phyloP scores from a whole-genome alignment of 495 filamentous ascomycete genomes.

The Aspergillus incahuasiensis region DNA sequence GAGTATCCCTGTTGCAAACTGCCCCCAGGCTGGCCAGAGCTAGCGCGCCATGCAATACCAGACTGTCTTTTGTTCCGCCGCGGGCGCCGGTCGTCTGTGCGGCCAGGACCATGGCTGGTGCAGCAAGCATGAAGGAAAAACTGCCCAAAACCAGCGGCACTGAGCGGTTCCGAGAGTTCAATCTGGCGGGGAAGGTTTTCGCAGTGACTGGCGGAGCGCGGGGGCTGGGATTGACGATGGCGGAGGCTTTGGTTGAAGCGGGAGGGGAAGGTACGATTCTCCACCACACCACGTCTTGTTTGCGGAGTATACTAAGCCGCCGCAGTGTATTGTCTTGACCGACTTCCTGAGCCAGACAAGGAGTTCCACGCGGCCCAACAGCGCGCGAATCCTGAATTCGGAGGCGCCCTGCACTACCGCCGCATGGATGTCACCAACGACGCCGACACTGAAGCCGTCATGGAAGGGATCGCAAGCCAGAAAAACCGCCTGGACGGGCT shows the following conservation, averaged over 20 bases:
- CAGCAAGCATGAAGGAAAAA: not conserved
- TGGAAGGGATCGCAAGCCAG: constrained; percentile 1
- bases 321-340: constrained; percentile 3
- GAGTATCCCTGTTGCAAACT: not conserved
- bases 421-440: constrained; percentile 4
- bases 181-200: constrained; percentile 2
- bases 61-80: not conserved
- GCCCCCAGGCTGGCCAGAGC: not conserved
- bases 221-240: constrained; percentile 5
- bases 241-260: constrained; percentile 2
- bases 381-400: constrained; percentile 5
- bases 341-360: constrained; percentile 1
- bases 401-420: constrained; percentile 5
- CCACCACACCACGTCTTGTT: too few relatives aligned
- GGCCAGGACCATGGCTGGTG: not conserved
- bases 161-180: constrained; percentile 5
- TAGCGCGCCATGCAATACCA: not conserved
- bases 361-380: not conserved
- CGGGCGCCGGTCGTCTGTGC: not conserved
- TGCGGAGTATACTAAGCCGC: not conserved
- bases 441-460: constrained; percentile 2
- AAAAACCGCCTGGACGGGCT: constrained; percentile 3
- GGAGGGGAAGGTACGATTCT: constrained; percentile 1
- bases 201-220: constrained; percentile 8
- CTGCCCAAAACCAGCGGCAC: not conserved